Evolutionary conservation across 1,139 yeast species (phyloP).

Genomic region (Saccharomyces hybrid): DNA sequence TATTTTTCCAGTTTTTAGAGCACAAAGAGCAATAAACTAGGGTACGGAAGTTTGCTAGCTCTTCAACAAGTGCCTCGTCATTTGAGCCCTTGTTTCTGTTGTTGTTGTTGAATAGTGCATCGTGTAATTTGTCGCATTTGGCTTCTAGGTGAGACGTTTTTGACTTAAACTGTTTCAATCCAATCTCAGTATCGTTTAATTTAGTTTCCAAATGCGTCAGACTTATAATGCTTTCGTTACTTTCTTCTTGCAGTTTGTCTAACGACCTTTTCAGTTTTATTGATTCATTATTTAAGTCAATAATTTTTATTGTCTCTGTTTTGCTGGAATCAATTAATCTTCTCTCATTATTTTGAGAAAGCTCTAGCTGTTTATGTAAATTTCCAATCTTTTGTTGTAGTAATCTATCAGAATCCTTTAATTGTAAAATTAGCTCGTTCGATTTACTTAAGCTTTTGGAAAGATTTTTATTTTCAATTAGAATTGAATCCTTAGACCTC

Average conservation of each 20-base stretch:
- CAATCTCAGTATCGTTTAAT: conserved; percentile 17
- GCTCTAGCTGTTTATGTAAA: conserved; percentile 33
- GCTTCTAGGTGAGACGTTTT: conserved; percentile 28
- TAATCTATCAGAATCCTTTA: conserved; percentile 54
- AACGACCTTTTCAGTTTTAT: conserved; percentile 18
- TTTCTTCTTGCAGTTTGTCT: conserved; percentile 16
- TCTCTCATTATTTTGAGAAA: conserved; percentile 29
- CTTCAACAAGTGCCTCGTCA: conserved; percentile 36
- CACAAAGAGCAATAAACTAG: conserved; percentile 92
- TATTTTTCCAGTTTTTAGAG: conserved; percentile 88
- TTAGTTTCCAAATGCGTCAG: conserved; percentile 17
- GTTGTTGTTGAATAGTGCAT: conserved; percentile 15
- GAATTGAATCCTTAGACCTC: conserved; percentile 77
- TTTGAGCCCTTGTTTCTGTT: conserved; percentile 5
- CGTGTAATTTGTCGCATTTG: conserved; percentile 22
- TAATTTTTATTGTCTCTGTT: conserved; percentile 22
- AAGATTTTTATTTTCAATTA: conserved; percentile 59
- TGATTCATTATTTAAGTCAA: conserved; percentile 25
- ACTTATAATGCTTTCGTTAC: conserved; percentile 13
- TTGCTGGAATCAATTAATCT: conserved; percentile 26
- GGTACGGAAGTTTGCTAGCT: conserved; percentile 72
- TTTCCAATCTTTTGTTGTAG: conserved; percentile 43
- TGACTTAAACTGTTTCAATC: conserved; percentile 16
- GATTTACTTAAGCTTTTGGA: conserved; percentile 61
- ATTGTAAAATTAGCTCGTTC: conserved; percentile 60